Evolutionary conservation across 2,329 filamentous ascomycete species (phyloP).

Genomic region (Hymenoscyphus repandus): DNA sequence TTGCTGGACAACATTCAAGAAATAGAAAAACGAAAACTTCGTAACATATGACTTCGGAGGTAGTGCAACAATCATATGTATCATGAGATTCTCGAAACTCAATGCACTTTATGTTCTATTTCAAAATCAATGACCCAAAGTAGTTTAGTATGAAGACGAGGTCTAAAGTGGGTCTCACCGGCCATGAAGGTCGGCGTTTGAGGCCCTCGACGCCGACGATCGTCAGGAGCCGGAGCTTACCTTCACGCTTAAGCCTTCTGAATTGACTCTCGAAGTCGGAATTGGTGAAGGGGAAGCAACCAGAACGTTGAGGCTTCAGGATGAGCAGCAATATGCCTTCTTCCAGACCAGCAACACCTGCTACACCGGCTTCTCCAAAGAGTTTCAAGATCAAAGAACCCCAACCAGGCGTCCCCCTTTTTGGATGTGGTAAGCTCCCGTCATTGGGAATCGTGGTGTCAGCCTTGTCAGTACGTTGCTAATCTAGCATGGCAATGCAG

Average conservation of each 20-base stretch:
- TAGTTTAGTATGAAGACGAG: too few species aligned
- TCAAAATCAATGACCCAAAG: too few species aligned
- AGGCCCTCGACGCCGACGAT: too few species aligned
- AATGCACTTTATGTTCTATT: too few species aligned
- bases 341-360: conserved; percentile 28
- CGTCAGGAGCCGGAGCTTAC: not conserved
- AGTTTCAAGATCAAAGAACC: conserved; percentile 51
- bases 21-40: too few species aligned
- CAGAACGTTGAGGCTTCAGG: conserved; percentile 3
- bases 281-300: not conserved
- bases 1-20: too few species aligned
- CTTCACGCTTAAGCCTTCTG: not conserved
- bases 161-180: too few species aligned
- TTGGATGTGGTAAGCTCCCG: conserved; percentile 59
- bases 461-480: conserved; percentile 14
- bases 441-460: conserved; percentile 7
- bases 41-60: too few species aligned
- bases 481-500: conserved; percentile 37
- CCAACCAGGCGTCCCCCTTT: conserved; percentile 53
- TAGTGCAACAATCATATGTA: too few species aligned
- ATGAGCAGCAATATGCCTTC: conserved; percentile 23
- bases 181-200: too few species aligned
- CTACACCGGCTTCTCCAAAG: conserved; percentile 22
- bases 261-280: too few species aligned
- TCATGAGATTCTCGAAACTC: too few species aligned